Percentiles rank a stretch among this genome's conserved stretches.
These are phyloP conservation scores for Inga laurina DNA, from an alignment of 306 rosid genomes.

Conservation along the genomic window DNA sequence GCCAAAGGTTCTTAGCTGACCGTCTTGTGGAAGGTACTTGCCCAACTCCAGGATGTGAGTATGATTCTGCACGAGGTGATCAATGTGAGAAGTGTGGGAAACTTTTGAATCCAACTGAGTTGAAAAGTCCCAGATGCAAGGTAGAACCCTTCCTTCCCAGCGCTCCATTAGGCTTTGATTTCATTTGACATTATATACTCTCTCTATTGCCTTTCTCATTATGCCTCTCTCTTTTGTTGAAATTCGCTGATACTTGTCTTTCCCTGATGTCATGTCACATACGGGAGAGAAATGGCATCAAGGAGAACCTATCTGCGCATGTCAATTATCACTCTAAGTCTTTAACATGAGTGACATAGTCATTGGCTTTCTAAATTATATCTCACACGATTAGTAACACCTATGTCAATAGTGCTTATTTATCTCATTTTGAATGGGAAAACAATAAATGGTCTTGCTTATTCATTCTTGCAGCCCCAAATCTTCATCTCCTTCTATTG, in stretches of 20 bases:
- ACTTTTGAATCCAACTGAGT: conserved; percentile 85
- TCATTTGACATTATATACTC: neutral
- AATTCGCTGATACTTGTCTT: too few relatives aligned
- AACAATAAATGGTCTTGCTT: neutral
- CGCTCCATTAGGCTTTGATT: neutral
- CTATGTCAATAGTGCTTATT: neutral
- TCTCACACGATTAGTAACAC: neutral
- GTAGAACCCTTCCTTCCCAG: conserved; percentile 31
- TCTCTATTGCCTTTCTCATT: neutral
- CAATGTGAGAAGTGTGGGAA: conserved; percentile 97
- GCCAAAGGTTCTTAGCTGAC: conserved; percentile 87
- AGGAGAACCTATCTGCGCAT: too few relatives aligned
- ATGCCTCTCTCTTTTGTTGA: too few relatives aligned
- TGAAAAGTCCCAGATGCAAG: conserved; percentile 90
- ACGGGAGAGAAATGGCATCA: too few relatives aligned
- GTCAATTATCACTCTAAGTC: too few relatives aligned
- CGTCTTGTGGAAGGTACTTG: conserved; percentile 93
- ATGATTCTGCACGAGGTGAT: conserved; percentile 94
- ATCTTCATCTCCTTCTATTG: neutral
- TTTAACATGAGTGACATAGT: too few relatives aligned
- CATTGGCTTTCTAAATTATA: too few relatives aligned
- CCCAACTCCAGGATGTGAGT: conserved; percentile 74
- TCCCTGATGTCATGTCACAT: too few relatives aligned
- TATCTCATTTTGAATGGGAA: neutral
- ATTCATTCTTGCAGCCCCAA: neutral